Percentiles rank a stretch among this genome's conserved stretches.
phyloP scores from a whole-genome alignment of 23 red algal species.

The Porphyridium purpureum region DNA sequence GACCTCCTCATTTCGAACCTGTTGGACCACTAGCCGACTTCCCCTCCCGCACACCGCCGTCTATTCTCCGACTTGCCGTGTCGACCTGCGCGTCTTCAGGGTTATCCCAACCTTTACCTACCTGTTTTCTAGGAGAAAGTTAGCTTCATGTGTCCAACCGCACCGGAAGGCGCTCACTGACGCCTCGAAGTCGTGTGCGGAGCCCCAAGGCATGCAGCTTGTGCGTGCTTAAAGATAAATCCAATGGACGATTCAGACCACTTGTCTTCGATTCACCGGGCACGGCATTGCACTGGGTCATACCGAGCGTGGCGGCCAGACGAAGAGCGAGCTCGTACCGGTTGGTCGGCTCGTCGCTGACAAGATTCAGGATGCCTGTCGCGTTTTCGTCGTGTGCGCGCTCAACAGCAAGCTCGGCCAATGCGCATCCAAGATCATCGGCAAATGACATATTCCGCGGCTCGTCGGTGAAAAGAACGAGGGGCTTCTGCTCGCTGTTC shows the following conservation, averaged over 20 bases:
- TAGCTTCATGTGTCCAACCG: background rate
- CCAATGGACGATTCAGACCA: slow-evolving; percentile 55
- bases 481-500: too few relatives aligned
- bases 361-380: slow-evolving; percentile 49
- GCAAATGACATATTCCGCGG: slow-evolving; percentile 82
- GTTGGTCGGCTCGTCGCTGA: slow-evolving; percentile 41
- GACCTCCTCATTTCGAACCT: too few relatives aligned
- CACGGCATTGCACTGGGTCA: background rate
- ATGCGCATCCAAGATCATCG: slow-evolving; percentile 61
- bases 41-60: too few relatives aligned
- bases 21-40: too few relatives aligned
- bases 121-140: background rate
- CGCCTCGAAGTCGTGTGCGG: background rate
- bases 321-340: slow-evolving; percentile 76
- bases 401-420: slow-evolving; percentile 53
- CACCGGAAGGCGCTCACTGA: background rate
- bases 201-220: background rate
- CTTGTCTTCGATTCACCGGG: slow-evolving; percentile 1
- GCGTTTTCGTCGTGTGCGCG: background rate
- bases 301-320: background rate
- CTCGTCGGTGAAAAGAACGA: slow-evolving; percentile 87
- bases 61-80: too few relatives aligned
- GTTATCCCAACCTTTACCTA: background rate
- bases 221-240: slow-evolving; percentile 32
- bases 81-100: too few relatives aligned